Evolutionary conservation across 2,329 filamentous ascomycete species (phyloP).

Genomic region (Apiospora arundinis): DNA sequence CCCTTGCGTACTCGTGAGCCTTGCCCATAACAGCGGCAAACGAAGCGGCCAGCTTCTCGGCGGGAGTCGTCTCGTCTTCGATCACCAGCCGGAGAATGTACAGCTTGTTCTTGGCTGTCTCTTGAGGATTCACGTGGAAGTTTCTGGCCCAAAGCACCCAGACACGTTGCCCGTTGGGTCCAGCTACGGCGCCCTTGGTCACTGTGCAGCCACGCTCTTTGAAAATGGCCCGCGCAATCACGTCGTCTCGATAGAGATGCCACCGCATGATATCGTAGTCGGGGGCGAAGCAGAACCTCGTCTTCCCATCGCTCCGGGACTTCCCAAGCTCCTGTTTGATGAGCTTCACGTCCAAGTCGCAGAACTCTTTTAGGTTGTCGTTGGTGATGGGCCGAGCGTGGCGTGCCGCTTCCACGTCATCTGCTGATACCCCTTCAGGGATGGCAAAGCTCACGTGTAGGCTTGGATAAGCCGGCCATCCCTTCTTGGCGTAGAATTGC

Average conservation of each 20-base stretch:
- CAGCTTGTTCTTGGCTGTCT: slow-evolving; percentile 67
- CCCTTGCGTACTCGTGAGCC: slow-evolving; percentile 72
- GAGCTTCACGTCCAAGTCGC: slow-evolving; percentile 67
- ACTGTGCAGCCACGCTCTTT: slow-evolving; percentile 34
- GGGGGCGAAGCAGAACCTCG: slow-evolving; percentile 70
- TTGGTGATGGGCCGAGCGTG: slow-evolving; percentile 57
- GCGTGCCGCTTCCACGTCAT: slow-evolving; percentile 27
- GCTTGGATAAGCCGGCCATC: slow-evolving; percentile 79
- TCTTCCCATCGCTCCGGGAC: slow-evolving; percentile 47
- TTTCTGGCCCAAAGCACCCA: slow-evolving; percentile 78
- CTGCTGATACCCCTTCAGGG: slow-evolving; percentile 28
- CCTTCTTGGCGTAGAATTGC: slow-evolving; percentile 76
- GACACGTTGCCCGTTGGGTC: slow-evolving; percentile 58
- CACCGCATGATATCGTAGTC: slow-evolving; percentile 73
- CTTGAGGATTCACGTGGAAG: slow-evolving; percentile 63
- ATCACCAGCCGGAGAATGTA: slow-evolving; percentile 73
- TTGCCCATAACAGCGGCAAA: slow-evolving; percentile 69
- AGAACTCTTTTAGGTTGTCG: slow-evolving; percentile 66
- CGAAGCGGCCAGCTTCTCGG: slow-evolving; percentile 54
- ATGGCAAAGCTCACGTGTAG: slow-evolving; percentile 71
- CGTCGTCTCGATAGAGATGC: slow-evolving; percentile 84
- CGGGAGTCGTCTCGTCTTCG: slow-evolving; percentile 49
- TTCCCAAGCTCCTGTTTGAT: slow-evolving; percentile 60
- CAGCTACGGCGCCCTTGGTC: slow-evolving; percentile 74
- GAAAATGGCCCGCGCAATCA: slow-evolving; percentile 71